Evolutionary conservation across 306 rosid species (phyloP).

Genomic region (Cicer yamashitae): DNA sequence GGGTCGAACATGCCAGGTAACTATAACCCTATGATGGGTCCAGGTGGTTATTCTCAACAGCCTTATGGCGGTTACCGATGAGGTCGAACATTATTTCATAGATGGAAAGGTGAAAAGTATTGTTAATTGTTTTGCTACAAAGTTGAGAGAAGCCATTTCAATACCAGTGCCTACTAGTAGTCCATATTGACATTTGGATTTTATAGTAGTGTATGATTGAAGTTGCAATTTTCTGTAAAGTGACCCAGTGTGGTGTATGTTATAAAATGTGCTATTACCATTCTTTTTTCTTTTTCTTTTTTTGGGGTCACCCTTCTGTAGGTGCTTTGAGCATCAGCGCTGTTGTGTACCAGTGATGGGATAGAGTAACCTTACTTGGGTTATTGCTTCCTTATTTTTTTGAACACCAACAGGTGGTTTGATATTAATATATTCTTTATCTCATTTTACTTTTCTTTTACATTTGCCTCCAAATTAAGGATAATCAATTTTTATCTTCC

Average conservation of each 20-base stretch:
- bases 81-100: constrained; percentile 39
- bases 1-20: constrained; percentile 67
- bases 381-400: constrained; percentile 49
- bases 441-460: neutral
- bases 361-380: constrained; percentile 50
- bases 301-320: constrained; percentile 54
- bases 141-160: constrained; percentile 47
- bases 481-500: neutral
- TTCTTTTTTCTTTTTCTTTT: constrained; percentile 35
- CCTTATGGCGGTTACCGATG: constrained; percentile 85
- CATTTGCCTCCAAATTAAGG: neutral
- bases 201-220: constrained; percentile 51
- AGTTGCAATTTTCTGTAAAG: constrained; percentile 53
- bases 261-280: constrained; percentile 46
- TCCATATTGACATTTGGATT: constrained; percentile 47
- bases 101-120: constrained; percentile 38
- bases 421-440: constrained; percentile 48
- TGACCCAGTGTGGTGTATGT: constrained; percentile 57
- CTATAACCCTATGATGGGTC: constrained; percentile 83
- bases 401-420: constrained; percentile 47
- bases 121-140: constrained; percentile 40
- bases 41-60: constrained; percentile 75
- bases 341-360: constrained; percentile 46
- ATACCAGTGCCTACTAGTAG: constrained; percentile 41
- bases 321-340: constrained; percentile 44